phyloP scores from a whole-genome alignment of 169 alveolate genomes.

The Cryptosporidium xiaoi region DNA sequence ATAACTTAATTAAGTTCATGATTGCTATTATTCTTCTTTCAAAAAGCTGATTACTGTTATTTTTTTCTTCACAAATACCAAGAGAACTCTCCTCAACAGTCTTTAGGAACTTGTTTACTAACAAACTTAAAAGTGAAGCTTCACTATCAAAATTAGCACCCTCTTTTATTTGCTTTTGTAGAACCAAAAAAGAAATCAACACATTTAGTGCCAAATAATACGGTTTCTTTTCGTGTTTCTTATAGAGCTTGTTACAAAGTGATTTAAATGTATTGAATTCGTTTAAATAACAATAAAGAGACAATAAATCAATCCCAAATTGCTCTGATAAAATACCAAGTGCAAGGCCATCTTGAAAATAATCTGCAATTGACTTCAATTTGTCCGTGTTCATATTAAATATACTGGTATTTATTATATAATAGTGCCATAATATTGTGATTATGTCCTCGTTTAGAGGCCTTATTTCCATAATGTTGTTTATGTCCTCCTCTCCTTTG shows the following conservation, averaged over 20 bases:
- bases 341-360: constrained; percentile 7
- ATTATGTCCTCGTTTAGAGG: constrained; percentile 47
- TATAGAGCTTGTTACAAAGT: constrained; percentile 20
- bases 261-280: constrained; percentile 11
- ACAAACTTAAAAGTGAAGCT: too few relatives aligned
- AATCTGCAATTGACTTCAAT: constrained; percentile 2
- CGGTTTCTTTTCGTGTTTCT: constrained; percentile 12
- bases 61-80: neutral
- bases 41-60: neutral
- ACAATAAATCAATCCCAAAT: constrained; percentile 46
- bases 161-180: constrained; percentile 17
- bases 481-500: constrained; percentile 29
- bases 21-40: constrained; percentile 25
- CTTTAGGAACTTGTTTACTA: neutral
- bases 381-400: neutral
- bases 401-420: constrained; percentile 8
- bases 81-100: neutral
- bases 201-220: constrained; percentile 47
- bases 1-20: constrained; percentile 43
- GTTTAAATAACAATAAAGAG: constrained; percentile 33
- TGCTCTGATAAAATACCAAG: constrained; percentile 20
- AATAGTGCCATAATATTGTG: constrained; percentile 52
- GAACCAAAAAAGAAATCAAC: constrained; percentile 33
- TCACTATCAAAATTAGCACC: neutral
- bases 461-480: constrained; percentile 7